Conservation (phyloP, 768 basidiomycete genomes). For the Terana coerulea region DNA sequence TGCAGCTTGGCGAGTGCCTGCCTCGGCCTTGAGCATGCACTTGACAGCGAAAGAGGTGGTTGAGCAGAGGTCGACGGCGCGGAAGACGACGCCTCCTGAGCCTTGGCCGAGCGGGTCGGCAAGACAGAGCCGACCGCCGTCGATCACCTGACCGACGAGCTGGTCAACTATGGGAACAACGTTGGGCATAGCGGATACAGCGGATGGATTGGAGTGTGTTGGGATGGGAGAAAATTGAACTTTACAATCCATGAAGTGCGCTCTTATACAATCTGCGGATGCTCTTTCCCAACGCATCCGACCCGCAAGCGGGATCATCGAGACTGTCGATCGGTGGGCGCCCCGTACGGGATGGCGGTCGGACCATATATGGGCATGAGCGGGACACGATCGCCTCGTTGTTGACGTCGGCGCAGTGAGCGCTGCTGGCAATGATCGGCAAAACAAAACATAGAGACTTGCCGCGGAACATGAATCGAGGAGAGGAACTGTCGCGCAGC, state of each 20-base stretch:
- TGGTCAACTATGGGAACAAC: slow-evolving; percentile 2
- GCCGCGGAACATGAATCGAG: too few species aligned
- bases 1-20: slow-evolving; percentile 8
- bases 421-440: too few species aligned
- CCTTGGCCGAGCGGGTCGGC: slow-evolving; percentile 21
- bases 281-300: not conserved
- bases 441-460: too few species aligned
- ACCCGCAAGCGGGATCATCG: not conserved
- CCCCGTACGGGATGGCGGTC: too few species aligned
- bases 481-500: too few species aligned
- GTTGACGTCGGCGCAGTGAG: too few species aligned
- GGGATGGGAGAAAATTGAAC: not conserved
- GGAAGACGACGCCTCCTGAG: slow-evolving; percentile 24
- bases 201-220: not conserved
- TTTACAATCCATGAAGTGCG: not conserved
- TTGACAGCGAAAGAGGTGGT: slow-evolving; percentile 23
- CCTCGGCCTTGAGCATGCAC: slow-evolving; percentile 19
- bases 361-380: too few species aligned
- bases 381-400: too few species aligned
- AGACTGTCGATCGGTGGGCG: too few species aligned
- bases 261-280: not conserved
- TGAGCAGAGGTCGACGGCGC: slow-evolving; percentile 17
- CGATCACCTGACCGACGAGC: slow-evolving; percentile 22
- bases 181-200: not conserved
- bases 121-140: slow-evolving; percentile 21